Conservation (phyloP, 805 yeast species). For the Candida corydali region DNA sequence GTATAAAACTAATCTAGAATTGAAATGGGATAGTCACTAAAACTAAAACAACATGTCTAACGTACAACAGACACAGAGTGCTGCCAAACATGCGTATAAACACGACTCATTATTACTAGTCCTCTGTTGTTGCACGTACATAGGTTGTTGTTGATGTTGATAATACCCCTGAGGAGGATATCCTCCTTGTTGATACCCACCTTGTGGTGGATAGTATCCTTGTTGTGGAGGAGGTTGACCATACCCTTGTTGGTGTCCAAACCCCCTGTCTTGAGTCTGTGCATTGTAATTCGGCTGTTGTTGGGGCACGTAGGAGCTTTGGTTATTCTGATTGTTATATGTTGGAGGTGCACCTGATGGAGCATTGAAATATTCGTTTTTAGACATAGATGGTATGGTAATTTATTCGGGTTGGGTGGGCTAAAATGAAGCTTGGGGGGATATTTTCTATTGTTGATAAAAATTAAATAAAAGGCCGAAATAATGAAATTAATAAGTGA, state of each 20-base stretch:
- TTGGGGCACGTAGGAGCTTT: slow-evolving; percentile 20
- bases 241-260: slow-evolving; percentile 9
- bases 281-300: slow-evolving; percentile 17
- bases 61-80: slow-evolving; percentile 39
- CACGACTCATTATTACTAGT: slow-evolving; percentile 23
- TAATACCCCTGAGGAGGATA: slow-evolving; percentile 20
- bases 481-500: not conserved
- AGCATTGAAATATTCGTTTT: slow-evolving; percentile 14
- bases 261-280: slow-evolving; percentile 21
- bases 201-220: slow-evolving; percentile 12
- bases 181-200: slow-evolving; percentile 17
- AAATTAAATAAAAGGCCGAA: not conserved
- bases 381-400: slow-evolving; percentile 5
- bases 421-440: not conserved
- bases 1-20: not conserved
- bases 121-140: slow-evolving; percentile 40
- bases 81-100: slow-evolving; percentile 41
- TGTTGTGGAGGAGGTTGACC: slow-evolving; percentile 17
- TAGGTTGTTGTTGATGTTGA: slow-evolving; percentile 40
- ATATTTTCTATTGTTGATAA: not conserved
- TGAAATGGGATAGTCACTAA: not conserved
- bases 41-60: slow-evolving; percentile 22
- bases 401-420: not conserved
- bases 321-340: slow-evolving; percentile 12
- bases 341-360: slow-evolving; percentile 30